Conservation (phyloP, 225 moss, liverwort and hornwort species). For the Lunularia cruciata region DNA sequence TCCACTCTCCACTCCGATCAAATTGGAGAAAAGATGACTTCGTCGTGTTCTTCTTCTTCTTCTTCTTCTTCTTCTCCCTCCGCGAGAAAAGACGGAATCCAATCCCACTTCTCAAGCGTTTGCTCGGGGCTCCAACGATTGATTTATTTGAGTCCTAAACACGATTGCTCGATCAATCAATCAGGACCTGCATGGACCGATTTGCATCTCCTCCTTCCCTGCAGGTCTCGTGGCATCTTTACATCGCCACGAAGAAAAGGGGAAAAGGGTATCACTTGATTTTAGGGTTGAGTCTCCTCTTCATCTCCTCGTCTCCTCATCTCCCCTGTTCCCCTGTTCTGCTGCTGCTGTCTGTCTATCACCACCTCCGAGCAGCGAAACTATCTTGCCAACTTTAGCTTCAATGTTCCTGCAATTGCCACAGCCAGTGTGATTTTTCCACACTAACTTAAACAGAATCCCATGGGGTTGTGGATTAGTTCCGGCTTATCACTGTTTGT, state of each 20-base stretch:
- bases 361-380: too few relatives aligned
- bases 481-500: too few relatives aligned
- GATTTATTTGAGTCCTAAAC: neutral
- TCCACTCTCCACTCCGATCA: neutral
- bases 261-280: neutral
- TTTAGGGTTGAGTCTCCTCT: conserved; percentile 5
- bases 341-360: neutral
- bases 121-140: neutral
- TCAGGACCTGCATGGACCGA: neutral
- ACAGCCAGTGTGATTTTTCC: too few relatives aligned
- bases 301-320: neutral
- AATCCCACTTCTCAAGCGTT: neutral
- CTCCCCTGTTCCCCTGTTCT: too few relatives aligned
- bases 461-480: too few relatives aligned
- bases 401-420: too few relatives aligned
- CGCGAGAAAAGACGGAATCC: neutral
- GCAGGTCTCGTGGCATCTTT: conserved; percentile 1
- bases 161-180: neutral
- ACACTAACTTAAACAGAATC: too few relatives aligned
- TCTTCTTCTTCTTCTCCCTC: too few relatives aligned
- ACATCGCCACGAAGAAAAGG: conserved; percentile 6
- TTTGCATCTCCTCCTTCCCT: neutral
- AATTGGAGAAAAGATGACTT: too few relatives aligned
- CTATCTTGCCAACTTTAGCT: too few relatives aligned
- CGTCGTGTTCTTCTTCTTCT: neutral